These are phyloP conservation scores for Thalia dealbata DNA, from an alignment of 176 grass and related monocot genomes.

Conservation along the genomic window DNA sequence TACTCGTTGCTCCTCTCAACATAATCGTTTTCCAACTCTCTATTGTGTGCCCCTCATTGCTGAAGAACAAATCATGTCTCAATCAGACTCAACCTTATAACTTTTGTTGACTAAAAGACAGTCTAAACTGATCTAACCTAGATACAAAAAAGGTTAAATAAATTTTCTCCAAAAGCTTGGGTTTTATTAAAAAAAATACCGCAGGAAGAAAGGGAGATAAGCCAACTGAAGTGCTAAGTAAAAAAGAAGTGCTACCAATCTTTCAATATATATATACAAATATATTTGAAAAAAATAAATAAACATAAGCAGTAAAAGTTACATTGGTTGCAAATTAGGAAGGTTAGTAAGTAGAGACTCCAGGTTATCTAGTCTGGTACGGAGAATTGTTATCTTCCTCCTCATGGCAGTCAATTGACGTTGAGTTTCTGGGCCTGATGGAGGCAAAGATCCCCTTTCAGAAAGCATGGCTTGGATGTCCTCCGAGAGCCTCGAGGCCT, in stretches of 20 bases:
- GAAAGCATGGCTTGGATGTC: constrained; percentile 74
- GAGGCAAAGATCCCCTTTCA: constrained; percentile 66
- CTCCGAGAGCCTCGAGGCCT: constrained; percentile 72
- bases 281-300: constrained; percentile 4
- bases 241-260: background rate
- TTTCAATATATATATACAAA: too few species aligned
- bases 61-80: background rate
- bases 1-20: background rate
- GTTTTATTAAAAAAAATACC: too few species aligned
- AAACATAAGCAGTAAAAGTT: constrained; percentile 14
- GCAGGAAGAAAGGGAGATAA: background rate
- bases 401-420: constrained; percentile 50
- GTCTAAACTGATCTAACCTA: background rate
- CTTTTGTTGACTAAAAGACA: background rate
- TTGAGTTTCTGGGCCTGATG: constrained; percentile 65
- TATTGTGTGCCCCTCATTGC: background rate
- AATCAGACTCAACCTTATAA: background rate
- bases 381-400: constrained; percentile 77
- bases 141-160: background rate
- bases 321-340: constrained; percentile 68
- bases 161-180: too few species aligned
- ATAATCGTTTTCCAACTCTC: background rate
- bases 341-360: constrained; percentile 47
- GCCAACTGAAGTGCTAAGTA: background rate
- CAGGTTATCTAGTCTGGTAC: constrained; percentile 67